Base-by-base conservation (phyloP, 1,284 basidiomycete species). In the Ganoderma multipileum region DNA sequence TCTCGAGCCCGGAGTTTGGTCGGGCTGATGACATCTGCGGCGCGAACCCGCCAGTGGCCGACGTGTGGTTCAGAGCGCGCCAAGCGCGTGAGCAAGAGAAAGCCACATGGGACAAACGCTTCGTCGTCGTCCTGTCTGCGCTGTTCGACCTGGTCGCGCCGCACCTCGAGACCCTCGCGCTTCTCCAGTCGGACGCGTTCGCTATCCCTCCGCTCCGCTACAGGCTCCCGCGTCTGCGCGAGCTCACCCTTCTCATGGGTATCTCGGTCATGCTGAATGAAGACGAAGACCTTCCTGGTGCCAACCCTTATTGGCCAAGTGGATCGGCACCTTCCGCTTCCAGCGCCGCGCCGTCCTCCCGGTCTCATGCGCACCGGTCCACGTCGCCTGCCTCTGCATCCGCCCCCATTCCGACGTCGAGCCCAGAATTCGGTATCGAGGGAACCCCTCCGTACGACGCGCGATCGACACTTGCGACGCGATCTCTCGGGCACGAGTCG, bases 201-300 rank as follows among this genome's bases (percentile, higher is more conserved):
- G 50, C 62, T 9, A 55, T 69, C 23, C 71, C 71, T 52, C 30
- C 65, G 33, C 58, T 72, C 54, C 64, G 39, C 16, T 23, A 54
- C 47, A 7, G 39, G 42, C 68, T 72, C 2, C 69, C 71, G 18
- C 65, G 67, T 6, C 58, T 72, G 20, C 71, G 71, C 61, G 67
- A 72, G 57, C 71, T 72, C 11, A 72, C 71, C 39, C 66, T 72
- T 18, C 67, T 72, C 60, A 61, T 65, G 69, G 71, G 71, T 59
- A 64, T 69, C 64, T 60, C 69, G 64, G 69, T 61, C 61, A 70
- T 71, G 39, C 52, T 72, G 39, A 68, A 64, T 36, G 64, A 33
- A 36, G 44, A 47, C 28, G 64, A 38, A 36, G 44, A 38, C 20
- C 20, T 33, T n/a, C 44, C 23, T 14, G 50, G 42, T 58, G 16